Base-by-base conservation (phyloP, 2,329 filamentous ascomycete species). In the Fusarium equiseti region DNA sequence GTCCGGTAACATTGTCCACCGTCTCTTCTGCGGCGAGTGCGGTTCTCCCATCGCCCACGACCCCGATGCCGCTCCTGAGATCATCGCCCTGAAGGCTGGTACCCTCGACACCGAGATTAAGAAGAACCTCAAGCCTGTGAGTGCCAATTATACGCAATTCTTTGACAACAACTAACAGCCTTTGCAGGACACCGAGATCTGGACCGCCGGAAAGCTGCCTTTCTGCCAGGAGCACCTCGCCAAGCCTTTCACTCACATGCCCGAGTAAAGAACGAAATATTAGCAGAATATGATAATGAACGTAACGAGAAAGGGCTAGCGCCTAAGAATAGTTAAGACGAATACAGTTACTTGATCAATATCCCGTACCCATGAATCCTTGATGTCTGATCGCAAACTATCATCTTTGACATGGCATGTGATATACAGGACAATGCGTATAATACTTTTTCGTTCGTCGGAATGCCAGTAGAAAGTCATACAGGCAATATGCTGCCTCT, bases 41-140 rank as follows among this genome's bases (percentile, higher is more conserved):
- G 90, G 90, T 69, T 90, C 88, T 18, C 90, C 90, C 66, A 90
- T 92, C 74, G 90, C 89, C 64, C 90, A 92, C 79, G 90, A 91
- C 80, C 90, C 90, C 27, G 89, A 91, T 63, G 87, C 87, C n/a
- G 89, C 89, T n/a, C 89, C 89, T 38, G 85, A 87, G 70, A 91
- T 92, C 81, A 91, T 91, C 73, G 90, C 89, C 66, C 80, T 91
- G 77, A 92, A 92, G 87, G 90, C 85, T 35, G 90, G 90, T 63
- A 89, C 88, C 24, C 83, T 92, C 54, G 87, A 88, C 73, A 80
- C 80, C 2, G 88, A 90, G 78, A 85, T 90, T 75, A 91, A 91
- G 88, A 89, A 90, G 86, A 86, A 79, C 40, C 82, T 92, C 72
- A 90, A 91, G 85, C 90, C 90, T 59, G 86, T 88, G 74, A 72